A percentile compares a stretch with the other conserved stretches of the same genome.
Conservation (phyloP, 352 stramenopile genomes). For the Globisporangium sylvaticum region DNA sequence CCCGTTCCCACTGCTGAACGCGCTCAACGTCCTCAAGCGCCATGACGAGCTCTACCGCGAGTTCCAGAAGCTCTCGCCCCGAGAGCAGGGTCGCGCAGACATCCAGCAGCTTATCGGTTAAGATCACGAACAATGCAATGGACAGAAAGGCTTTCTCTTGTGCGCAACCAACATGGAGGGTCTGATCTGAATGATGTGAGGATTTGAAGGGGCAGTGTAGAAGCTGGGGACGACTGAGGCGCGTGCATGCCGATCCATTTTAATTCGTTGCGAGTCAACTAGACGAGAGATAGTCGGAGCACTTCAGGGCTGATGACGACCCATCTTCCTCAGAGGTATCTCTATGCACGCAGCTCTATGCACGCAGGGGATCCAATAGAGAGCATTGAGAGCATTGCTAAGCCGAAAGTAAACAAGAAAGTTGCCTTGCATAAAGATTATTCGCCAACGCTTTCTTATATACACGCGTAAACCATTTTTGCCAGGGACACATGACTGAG, state of each 20-base stretch:
- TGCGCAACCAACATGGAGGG: not conserved
- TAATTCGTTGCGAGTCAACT: not conserved
- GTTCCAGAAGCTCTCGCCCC: conserved; percentile 40
- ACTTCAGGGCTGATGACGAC: not conserved
- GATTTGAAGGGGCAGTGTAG: not conserved
- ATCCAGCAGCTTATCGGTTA: conserved; percentile 41
- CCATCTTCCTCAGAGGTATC: not conserved
- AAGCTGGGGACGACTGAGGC: not conserved
- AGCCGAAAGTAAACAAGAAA: not conserved
- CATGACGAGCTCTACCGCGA: conserved; percentile 41
- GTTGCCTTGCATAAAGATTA: not conserved
- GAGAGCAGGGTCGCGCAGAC: conserved; percentile 44
- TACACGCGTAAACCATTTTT: not conserved
- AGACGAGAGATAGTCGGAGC: not conserved
- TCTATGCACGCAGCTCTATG: not conserved
- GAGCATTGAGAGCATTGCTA: not conserved
- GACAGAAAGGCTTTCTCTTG: not conserved
- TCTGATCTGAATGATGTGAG: not conserved
- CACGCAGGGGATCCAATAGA: not conserved
- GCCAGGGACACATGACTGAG: not conserved
- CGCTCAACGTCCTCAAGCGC: conserved; percentile 40
- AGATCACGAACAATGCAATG: not conserved
- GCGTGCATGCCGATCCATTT: not conserved
- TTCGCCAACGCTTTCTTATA: not conserved
- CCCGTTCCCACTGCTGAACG: conserved; percentile 37